Base-by-base conservation (phyloP, 441 rosid species). In the Croton laevigatus region DNA sequence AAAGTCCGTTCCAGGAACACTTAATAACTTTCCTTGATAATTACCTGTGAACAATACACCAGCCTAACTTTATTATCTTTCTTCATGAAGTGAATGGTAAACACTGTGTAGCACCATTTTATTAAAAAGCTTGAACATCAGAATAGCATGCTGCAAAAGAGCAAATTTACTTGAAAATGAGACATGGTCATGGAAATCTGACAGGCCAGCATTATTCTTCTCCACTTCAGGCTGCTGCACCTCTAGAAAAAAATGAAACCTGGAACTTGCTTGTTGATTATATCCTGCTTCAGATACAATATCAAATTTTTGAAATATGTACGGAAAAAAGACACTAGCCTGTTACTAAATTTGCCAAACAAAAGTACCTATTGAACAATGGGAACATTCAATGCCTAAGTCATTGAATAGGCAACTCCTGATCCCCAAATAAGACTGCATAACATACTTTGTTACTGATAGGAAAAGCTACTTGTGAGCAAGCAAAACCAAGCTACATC, bases 191-290 rank as follows among this genome's bases (percentile, higher is more conserved):
- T 83, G 80, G 75, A 78, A 76, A 78, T 80, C 82, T 71, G 70
- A 68, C 62, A 66, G 73, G 73, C 83, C 81, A 76, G 84, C 57
- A 83, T 80, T 77, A 75, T 22, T 71, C 69, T 79, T 81, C 77
- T 83, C 83, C 59, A 54, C 53, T 54, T 65, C 73, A 78, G 87
- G 81, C 55, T 78, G 87, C 68, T 77, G 88, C 27, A 65, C 49
- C 71, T 82, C 88, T 74, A 72, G 82, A 81, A 79, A 79, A 64
- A 89, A 78, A 68, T 79, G 83, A 68, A 76, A 65, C 64, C 71
- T 76, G 66, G 92, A 77, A 75, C 75, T 84, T 59, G 81, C 85
- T 71, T 88, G 92, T 73, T 86, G 87, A 81, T 78, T 85, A 80
- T 81, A 87, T 16, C 71, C 98, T 89, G 92, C 76, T 73, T n/a